phyloP scores from a whole-genome alignment of 2,329 filamentous ascomycete species.

The Pseudopyricularia javanii region DNA sequence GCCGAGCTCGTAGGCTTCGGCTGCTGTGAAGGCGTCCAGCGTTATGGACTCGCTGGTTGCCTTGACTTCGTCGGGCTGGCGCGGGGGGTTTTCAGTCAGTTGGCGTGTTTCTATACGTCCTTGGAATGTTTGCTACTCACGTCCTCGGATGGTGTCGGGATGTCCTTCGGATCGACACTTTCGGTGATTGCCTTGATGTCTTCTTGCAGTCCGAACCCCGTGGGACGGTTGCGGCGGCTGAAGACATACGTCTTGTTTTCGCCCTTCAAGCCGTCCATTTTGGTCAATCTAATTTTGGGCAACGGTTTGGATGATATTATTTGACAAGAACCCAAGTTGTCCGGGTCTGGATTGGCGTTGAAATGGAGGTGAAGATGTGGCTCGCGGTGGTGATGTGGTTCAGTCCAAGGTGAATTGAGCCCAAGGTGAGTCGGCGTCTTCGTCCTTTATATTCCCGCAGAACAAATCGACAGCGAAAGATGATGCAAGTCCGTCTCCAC shows the following conservation, averaged over 20 bases:
- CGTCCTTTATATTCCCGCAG: too few relatives aligned
- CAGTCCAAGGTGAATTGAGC: not conserved
- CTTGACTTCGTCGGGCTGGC: not conserved
- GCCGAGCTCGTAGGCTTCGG: conserved; percentile 54
- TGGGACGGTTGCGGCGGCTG: not conserved
- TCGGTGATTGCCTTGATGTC: not conserved
- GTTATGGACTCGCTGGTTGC: conserved; percentile 22
- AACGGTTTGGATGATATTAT: not conserved
- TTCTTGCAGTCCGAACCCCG: not conserved
- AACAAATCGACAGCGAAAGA: not conserved
- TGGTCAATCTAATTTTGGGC: too few relatives aligned
- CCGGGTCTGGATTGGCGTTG: not conserved
- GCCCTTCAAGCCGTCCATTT: not conserved
- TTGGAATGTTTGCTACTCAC: not conserved
- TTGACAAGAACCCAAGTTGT: not conserved
- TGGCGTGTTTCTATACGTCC: not conserved
- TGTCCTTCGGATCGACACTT: not conserved
- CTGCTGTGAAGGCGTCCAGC: conserved; percentile 43
- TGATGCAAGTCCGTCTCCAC: not conserved
- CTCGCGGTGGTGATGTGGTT: not conserved
- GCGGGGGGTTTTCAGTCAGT: not conserved
- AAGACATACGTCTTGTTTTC: not conserved
- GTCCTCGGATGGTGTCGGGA: not conserved
- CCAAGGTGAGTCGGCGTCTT: not conserved
- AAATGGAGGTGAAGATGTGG: not conserved